Evolutionary conservation across 306 rosid genomes (phyloP), one percentile per base, ranked within the genome.

Genomic region (Argentina anserina): DNA sequence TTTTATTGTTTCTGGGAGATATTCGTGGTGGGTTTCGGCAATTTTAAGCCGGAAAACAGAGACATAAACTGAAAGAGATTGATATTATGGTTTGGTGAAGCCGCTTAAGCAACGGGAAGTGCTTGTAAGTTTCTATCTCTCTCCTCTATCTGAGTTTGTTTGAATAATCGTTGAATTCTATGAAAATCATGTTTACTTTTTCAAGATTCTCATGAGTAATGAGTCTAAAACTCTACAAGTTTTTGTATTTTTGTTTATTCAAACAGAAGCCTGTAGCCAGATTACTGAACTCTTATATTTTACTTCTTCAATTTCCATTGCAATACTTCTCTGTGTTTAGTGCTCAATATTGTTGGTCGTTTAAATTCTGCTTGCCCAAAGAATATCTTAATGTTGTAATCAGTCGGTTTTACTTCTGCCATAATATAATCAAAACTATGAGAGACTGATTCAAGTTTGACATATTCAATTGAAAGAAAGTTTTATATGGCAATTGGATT

Each of bases 81-180:
- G 64, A 36, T 36, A 18, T 23, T 59, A 31, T 28, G 70, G 53
- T 45, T 33, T 33, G 56, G 69, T 40, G 73, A 77, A 74, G 60
- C n/a, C n/a, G n/a, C 75, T 71, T 71, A 50, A 67, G 33, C 75
- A 23, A 61, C 72, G 74, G 68, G 60, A 73, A 69, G 73, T 77
- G 80, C 62, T 65, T 69, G 52, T 66, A 77, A 84, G 79, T 86
- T 63, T 66, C 13, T 74, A 71, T 78, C 65, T 26, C 74, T 78
- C 73, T 75, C 52, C 42, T 47, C 47, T 9, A 23, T 6, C 70
- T 31, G n/a, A 26, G 58, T 71, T 3, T n/a, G n/a, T n/a, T 10
- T 17, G 28, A 17, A 20, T 26, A 0, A 25, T 66, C 55, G 64
- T 66, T 73, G 41, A 58, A 46, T 26, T 66, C 55, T 42, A 73